These are phyloP conservation scores for Withania somnifera DNA, from an alignment of 305 asterid species.

Conservation along the genomic window DNA sequence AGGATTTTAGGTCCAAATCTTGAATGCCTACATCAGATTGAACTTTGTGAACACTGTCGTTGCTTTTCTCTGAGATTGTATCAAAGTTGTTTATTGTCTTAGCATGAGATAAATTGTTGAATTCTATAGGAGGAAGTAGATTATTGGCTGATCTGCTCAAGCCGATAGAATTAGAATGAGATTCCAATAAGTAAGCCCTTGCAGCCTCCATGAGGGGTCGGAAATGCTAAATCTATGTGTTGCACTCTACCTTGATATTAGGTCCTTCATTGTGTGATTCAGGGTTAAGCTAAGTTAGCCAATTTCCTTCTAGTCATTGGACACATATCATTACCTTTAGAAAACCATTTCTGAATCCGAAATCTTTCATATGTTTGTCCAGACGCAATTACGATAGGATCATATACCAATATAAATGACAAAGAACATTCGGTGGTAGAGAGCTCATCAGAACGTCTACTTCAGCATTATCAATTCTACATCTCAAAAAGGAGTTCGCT, in stretches of 20 bases:
- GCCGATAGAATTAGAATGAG: slow-evolving; percentile 52
- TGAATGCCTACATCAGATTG: neutral
- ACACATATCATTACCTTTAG: no score
- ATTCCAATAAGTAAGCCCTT: slow-evolving; percentile 29
- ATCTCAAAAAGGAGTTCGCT: no score
- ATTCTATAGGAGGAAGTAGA: no score
- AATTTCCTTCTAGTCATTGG: no score
- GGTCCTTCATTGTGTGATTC: slow-evolving; percentile 25
- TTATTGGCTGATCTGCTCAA: slow-evolving; percentile 56
- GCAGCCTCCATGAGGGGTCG: slow-evolving; percentile 34
- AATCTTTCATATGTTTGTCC: no score
- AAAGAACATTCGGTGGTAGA: no score
- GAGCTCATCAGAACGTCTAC: no score
- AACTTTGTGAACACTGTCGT: slow-evolving; percentile 1
- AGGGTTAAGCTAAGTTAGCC: no score
- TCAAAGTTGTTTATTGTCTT: neutral
- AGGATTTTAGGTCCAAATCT: slow-evolving; percentile 24
- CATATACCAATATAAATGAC: no score
- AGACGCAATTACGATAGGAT: no score
- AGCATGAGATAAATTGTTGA: slow-evolving; percentile 33
- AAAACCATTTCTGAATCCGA: no score
- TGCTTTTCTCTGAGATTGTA: neutral
- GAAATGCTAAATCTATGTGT: slow-evolving; percentile 21
- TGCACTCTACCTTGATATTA: slow-evolving; percentile 45
- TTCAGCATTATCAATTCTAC: no score